phyloP scores from a whole-genome alignment of 306 rosid species.

The Corylus americana region DNA sequence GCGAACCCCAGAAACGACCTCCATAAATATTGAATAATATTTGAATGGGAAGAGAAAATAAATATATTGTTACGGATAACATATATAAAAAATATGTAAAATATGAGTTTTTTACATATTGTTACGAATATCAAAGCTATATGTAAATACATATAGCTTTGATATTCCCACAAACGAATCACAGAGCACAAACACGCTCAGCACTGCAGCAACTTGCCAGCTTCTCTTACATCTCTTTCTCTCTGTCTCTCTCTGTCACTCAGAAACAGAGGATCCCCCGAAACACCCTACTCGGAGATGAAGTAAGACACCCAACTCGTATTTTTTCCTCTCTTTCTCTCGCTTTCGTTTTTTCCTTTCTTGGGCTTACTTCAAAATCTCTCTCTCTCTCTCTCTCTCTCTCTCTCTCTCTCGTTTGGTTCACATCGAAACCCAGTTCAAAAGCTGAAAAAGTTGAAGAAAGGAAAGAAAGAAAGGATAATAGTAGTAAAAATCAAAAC shows the following conservation, averaged over 20 bases:
- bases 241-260: neutral
- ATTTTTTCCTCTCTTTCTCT: neutral
- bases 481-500: conserved; percentile 15
- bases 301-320: neutral
- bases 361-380: neutral
- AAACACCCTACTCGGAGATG: neutral
- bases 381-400: neutral
- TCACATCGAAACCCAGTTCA: neutral
- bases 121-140: too few relatives aligned
- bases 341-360: neutral
- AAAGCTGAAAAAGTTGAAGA: neutral
- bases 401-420: neutral
- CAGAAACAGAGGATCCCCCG: conserved; percentile 4
- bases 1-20: conserved; percentile 1
- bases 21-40: too few relatives aligned
- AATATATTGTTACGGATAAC: too few relatives aligned
- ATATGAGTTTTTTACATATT: too few relatives aligned
- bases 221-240: neutral
- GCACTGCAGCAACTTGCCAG: neutral
- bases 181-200: neutral
- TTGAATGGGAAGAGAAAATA: too few relatives aligned
- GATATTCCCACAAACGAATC: too few relatives aligned
- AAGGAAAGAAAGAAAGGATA: neutral
- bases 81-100: too few relatives aligned
- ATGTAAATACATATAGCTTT: too few relatives aligned